Evolutionary conservation across 2,329 filamentous ascomycete species (phyloP).

Genomic region (Cadophora sp.): DNA sequence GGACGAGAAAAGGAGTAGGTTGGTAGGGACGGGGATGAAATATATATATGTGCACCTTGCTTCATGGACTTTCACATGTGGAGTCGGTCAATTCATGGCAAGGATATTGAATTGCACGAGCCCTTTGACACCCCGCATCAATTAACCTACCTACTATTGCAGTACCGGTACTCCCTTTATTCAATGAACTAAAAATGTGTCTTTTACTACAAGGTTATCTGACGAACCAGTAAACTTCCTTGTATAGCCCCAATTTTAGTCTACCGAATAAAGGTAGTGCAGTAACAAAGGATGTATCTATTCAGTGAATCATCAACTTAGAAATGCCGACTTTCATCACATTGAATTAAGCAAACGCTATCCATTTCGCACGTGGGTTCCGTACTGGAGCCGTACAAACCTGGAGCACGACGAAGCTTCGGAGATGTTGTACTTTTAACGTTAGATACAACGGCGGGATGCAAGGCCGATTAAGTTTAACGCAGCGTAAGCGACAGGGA

Average conservation of each 20-base stretch:
- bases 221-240: no score
- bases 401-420: not conserved
- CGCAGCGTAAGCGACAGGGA: not conserved
- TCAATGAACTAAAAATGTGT: no score
- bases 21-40: not conserved
- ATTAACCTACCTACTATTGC: not conserved
- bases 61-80: not conserved
- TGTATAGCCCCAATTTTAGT: no score
- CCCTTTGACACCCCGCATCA: not conserved
- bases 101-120: constrained; percentile 1
- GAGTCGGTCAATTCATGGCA: not conserved
- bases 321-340: not conserved
- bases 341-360: not conserved
- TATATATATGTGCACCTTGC: no score
- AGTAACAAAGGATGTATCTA: not conserved
- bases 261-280: no score
- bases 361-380: not conserved
- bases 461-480: not conserved
- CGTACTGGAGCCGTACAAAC: not conserved
- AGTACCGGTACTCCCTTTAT: no score
- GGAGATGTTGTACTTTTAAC: not conserved
- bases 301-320: not conserved
- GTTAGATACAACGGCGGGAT: not conserved
- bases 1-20: not conserved
- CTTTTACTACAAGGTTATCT: no score